Evolutionary conservation across 129 eudicot species (phyloP).

Genomic region (Deinandra increscens): DNA sequence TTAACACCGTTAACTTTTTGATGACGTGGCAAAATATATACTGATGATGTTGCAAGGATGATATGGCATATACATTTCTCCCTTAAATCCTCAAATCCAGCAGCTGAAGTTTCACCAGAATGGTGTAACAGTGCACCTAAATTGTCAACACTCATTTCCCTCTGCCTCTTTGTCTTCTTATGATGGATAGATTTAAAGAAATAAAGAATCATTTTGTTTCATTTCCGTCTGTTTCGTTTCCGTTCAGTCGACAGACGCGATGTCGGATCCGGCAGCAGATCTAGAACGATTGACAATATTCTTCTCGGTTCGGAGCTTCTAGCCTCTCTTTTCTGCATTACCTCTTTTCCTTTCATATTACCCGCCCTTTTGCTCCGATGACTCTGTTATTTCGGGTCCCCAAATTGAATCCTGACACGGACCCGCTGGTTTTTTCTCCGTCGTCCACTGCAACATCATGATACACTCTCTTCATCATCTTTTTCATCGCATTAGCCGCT

Average conservation of each 20-base stretch:
- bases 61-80: too few relatives aligned
- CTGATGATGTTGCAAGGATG: too few relatives aligned
- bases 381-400: conserved; percentile 18
- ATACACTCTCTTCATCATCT: conserved; percentile 26
- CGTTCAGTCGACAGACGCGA: conserved; percentile 31
- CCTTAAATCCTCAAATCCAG: too few relatives aligned
- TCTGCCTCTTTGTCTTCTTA: conserved; percentile 60
- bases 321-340: too few relatives aligned
- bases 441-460: conserved; percentile 27
- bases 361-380: conserved; percentile 25
- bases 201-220: conserved; percentile 51
- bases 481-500: conserved; percentile 30
- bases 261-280: conserved; percentile 39
- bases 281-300: conserved; percentile 19
- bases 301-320: conserved; percentile 32
- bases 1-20: too few relatives aligned
- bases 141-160: conserved; percentile 58
- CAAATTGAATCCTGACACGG: conserved; percentile 14
- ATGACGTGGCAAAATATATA: too few relatives aligned
- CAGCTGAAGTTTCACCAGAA: too few relatives aligned
- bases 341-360: conserved; percentile 37
- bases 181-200: conserved; percentile 50
- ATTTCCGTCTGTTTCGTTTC: conserved; percentile 36
- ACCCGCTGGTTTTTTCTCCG: conserved; percentile 7
- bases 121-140: conserved; percentile 43